Conservation (phyloP, 2,329 filamentous ascomycete species). For the Trichoderma afroharzianum region DNA sequence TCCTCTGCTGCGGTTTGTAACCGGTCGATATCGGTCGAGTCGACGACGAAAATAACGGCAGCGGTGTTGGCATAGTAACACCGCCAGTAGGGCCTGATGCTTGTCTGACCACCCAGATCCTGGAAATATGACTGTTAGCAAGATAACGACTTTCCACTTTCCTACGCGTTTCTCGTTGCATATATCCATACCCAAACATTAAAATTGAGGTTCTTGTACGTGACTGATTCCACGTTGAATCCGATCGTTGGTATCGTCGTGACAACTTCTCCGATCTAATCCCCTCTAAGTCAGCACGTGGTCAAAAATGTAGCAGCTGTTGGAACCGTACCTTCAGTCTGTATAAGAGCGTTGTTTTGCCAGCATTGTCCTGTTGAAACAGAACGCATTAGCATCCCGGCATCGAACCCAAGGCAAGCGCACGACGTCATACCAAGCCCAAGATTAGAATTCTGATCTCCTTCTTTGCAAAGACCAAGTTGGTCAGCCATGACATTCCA, state of each 20-base stretch:
- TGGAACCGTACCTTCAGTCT: conserved; percentile 71
- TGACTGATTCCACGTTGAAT: conserved; percentile 98
- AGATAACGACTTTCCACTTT: not conserved
- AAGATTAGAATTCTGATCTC: conserved; percentile 96
- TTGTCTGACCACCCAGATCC: conserved; percentile 97
- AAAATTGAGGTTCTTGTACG: conserved; percentile 97
- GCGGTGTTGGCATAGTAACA: conserved; percentile 99
- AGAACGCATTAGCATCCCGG: conserved; percentile 20
- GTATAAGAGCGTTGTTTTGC: conserved; percentile 96
- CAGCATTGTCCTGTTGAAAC: conserved; percentile 83
- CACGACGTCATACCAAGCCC: conserved; percentile 66
- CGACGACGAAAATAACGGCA: conserved; percentile 97
- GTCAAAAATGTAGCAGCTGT: not conserved
- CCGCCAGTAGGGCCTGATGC: conserved; percentile 96
- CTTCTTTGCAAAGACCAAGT: conserved; percentile 85
- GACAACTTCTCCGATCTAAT: conserved; percentile 93
- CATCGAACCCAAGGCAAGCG: not conserved
- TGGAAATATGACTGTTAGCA: conserved; percentile 31
- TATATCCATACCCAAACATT: conserved; percentile 81
- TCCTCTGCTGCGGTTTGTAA: conserved; percentile 91
- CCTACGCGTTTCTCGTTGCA: not conserved
- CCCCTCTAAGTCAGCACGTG: not conserved
- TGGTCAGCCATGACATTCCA: conserved; percentile 65
- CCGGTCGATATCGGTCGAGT: conserved; percentile 95
- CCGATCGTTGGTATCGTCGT: conserved; percentile 99